Evolutionary conservation across 2,329 filamentous ascomycete genomes (phyloP), one percentile per base, ranked within the genome.

Genomic region (Neophaeococcomyces aloes): DNA sequence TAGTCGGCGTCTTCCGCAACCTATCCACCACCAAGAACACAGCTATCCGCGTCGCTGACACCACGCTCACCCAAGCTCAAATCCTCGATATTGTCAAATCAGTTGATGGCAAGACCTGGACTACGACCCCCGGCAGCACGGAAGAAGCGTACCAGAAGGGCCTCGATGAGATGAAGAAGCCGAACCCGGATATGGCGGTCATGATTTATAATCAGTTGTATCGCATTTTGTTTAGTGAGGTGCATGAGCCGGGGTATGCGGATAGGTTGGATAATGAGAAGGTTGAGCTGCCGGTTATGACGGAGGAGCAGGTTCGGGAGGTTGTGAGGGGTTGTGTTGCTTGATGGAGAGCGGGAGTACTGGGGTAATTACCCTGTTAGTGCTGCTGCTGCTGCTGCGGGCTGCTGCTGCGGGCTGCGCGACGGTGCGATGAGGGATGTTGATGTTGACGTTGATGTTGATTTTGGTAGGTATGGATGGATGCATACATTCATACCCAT

Each of bases 21-120:
- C 66, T 64, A 0, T 66, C 72, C 2, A 66, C 72, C 53, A 77
- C 75, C n/a, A 68, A 67, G 56, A 78, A 80, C 54, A 61, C 66
- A 3, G 45, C 56, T 2, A 61, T 79, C 2, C 65, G 64, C 46
- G 58, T 75, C n/a, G 56, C 70, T 5, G 65, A 69, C 19, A 57
- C 65, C 7, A 57, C 62, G 3, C 58, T 66, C 13, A 66, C 69
- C 0, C 74, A 76, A 56, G 64, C 64, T 13, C 41, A 62, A 36
- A 45, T 70, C 0, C 34, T 65, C 2, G 57, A 53, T 1, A 48
- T 59, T 13, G 58, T 18, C 3, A 40, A 51, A 45, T 25, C 35
- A 29, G 40, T 42, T 30, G 41, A 45, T 17, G 46, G 46, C 4
- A 43, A 42, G 21, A 30, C 32, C 5, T 53, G 50, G 50, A 33